Base-by-base conservation (phyloP, 352 stramenopile genomes). In the Globisporangium cederbergense region DNA sequence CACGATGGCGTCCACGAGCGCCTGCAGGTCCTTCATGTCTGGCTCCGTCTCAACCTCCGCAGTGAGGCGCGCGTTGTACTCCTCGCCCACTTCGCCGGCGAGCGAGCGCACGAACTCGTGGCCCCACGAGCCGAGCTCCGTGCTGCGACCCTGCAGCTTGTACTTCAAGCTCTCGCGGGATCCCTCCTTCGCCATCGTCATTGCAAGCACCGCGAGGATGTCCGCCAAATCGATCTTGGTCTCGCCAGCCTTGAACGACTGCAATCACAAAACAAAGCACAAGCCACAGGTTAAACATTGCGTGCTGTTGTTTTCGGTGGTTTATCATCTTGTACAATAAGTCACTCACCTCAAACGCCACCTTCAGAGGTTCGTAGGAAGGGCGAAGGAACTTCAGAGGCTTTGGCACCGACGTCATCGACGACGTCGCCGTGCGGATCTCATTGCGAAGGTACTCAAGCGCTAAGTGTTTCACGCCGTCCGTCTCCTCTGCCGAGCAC, bases 391-490 rank as follows among this genome's bases (percentile, higher is more conserved):
- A 99, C 87, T 99, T 99, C 49, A 99, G 85, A 38, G 98, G 98
- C 86, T 99, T 99, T 10, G 98, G 98, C 36, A 99, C 98, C 25
- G 91, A 98, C 56, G 97, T 99, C 97, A 99, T 99, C 49, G 93
- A 99, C 14, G 93, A 97, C 62, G 97, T 99, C 25, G 97, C 91
- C 38, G 88, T 97, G 49, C 95, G 87, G 64, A 99, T 98, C 81
- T 99, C 97, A 42, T 87, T 96, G 18, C 97, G 90, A 71, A 99
- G 90, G 64, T 98, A 82, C 74, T 99, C 93, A n/a, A 99, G 75
- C 32, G 97, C 97, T 58, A 95, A 70, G 59, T 89, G 74, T 65
- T 96, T 93, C 36, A 93, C 82, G 65, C 83, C 79, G 10, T 84
- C 65, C 7, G 78, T 63, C 61, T 95, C 82, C 13, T 71, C 61